Evolutionary conservation across 2,329 filamentous ascomycete genomes (phyloP).

Genomic region (Rutstroemia sp.): DNA sequence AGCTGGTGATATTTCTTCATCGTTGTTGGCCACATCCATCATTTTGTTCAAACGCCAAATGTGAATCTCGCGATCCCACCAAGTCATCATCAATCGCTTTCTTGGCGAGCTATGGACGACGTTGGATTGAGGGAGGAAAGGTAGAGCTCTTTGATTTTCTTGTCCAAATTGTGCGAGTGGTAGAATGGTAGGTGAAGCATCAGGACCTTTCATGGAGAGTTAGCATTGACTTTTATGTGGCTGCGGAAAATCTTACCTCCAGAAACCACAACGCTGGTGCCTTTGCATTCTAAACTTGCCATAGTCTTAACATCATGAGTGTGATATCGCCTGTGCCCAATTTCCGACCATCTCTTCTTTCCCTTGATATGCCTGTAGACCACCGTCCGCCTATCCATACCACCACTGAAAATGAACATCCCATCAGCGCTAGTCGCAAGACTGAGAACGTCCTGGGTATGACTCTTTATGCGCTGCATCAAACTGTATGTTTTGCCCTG

Average conservation of each 20-base stretch:
- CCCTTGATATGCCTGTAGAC: slow-evolving; percentile 65
- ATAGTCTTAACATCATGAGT: slow-evolving; percentile 93
- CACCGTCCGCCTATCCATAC: slow-evolving; percentile 83
- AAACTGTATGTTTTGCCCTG: slow-evolving; percentile 88
- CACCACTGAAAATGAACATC: slow-evolving; percentile 75
- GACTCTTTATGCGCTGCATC: slow-evolving; percentile 75
- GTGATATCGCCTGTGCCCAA: slow-evolving; percentile 82
- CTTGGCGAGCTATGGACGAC: slow-evolving; percentile 65
- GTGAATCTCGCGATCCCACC: slow-evolving; percentile 84
- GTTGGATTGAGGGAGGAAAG: slow-evolving; percentile 74
- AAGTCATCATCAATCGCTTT: slow-evolving; percentile 73
- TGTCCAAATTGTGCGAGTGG: slow-evolving; percentile 70
- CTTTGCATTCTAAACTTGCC: slow-evolving; percentile 77
- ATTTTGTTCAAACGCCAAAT: slow-evolving; percentile 59
- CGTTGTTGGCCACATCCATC: slow-evolving; percentile 15
- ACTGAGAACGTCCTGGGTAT: slow-evolving; percentile 85
- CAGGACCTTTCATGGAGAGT: slow-evolving; percentile 56
- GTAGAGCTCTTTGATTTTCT: slow-evolving; percentile 74
- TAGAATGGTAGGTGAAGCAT: slow-evolving; percentile 74
- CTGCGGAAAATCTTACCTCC: slow-evolving; percentile 56
- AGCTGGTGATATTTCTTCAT: slow-evolving; percentile 34
- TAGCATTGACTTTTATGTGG: slow-evolving; percentile 9
- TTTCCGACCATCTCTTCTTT: slow-evolving; percentile 69
- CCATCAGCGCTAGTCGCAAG: slow-evolving; percentile 78
- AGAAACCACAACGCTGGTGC: slow-evolving; percentile 80